Evolutionary conservation across 2,329 filamentous ascomycete genomes (phyloP).

Genomic region (Dryadomyces quercus-mongolicae): DNA sequence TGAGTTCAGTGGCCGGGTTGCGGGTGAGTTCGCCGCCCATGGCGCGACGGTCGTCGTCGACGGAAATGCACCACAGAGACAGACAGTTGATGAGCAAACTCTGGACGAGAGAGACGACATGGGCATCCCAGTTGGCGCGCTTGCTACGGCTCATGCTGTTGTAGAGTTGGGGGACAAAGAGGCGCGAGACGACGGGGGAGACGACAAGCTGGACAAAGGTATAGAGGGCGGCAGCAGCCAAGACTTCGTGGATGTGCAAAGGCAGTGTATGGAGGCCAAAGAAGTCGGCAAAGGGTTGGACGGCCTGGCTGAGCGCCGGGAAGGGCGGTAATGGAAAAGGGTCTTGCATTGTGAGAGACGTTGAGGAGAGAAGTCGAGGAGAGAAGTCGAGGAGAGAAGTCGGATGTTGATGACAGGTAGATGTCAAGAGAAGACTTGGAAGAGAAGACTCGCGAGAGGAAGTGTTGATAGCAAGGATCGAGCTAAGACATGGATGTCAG

Average conservation of each 20-base stretch:
- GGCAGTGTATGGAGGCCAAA: conserved; percentile 55
- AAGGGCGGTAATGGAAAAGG: conserved; percentile 54
- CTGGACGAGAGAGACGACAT: conserved; percentile 75
- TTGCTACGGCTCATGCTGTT: conserved; percentile 51
- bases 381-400: background rate
- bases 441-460: no score
- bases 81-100: conserved; percentile 58
- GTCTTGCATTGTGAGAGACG: conserved; percentile 48
- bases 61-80: conserved; percentile 61
- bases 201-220: conserved; percentile 52
- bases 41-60: conserved; percentile 52
- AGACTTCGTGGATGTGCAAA: conserved; percentile 65
- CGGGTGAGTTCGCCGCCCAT: conserved; percentile 32
- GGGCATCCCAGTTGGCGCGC: conserved; percentile 72
- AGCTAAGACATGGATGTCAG: no score
- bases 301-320: conserved; percentile 41
- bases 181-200: conserved; percentile 53
- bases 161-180: conserved; percentile 54
- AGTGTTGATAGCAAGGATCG: no score
- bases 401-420: no score
- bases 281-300: conserved; percentile 52
- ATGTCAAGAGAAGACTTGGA: no score
- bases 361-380: background rate
- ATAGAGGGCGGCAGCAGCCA: conserved; percentile 56
- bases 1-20: background rate